Evolutionary conservation across 257 asterid species (phyloP).

Genomic region (Primulina tabacum): DNA sequence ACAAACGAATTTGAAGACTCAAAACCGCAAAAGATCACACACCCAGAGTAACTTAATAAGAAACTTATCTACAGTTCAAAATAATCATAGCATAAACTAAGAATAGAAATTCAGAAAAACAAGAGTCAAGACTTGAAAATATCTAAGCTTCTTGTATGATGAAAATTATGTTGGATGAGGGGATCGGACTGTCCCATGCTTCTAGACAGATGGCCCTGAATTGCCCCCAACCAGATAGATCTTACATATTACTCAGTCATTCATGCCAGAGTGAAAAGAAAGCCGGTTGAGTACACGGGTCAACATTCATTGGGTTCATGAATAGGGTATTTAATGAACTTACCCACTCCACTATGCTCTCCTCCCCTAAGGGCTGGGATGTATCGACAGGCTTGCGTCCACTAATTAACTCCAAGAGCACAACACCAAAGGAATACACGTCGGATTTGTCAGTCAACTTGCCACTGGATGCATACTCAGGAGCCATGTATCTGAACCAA

Average conservation of each 20-base stretch:
- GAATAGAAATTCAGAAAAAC: no score
- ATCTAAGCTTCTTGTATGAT: background rate
- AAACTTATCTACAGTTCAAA: background rate
- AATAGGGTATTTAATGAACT: slow-evolving; percentile 23
- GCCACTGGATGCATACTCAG: slow-evolving; percentile 86
- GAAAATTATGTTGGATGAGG: background rate
- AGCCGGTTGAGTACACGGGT: background rate
- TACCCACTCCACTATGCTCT: slow-evolving; percentile 69
- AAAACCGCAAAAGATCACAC: background rate
- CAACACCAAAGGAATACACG: slow-evolving; percentile 58
- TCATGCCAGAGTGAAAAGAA: slow-evolving; percentile 2
- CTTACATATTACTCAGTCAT: background rate
- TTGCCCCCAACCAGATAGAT: slow-evolving; percentile 11
- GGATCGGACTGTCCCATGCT: slow-evolving; percentile 4
- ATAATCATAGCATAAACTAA: background rate
- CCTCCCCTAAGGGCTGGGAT: slow-evolving; percentile 35
- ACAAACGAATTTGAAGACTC: background rate
- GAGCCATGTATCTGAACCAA: slow-evolving; percentile 75
- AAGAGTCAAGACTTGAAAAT: no score
- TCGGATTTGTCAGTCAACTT: slow-evolving; percentile 77
- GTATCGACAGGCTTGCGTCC: slow-evolving; percentile 51
- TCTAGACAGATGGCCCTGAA: slow-evolving; percentile 1
- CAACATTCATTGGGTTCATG: background rate
- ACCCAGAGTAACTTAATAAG: background rate
- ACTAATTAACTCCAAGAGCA: slow-evolving; percentile 48